Percentiles rank a stretch among this genome's conserved stretches.
Evolutionary conservation across 371 early-diverging fungal genomes (phyloP).

Genomic region (Circinella minor): DNA sequence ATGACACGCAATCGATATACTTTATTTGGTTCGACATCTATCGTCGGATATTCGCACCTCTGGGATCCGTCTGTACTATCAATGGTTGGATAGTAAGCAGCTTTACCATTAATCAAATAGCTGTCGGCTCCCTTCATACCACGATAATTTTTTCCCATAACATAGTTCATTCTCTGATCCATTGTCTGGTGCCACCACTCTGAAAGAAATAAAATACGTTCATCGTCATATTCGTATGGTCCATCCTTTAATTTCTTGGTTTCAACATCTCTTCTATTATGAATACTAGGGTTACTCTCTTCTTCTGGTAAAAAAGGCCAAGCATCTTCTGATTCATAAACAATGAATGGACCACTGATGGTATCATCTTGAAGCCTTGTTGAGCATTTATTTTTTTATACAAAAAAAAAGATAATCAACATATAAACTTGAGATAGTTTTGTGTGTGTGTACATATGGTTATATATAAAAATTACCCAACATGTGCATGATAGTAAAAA

Average conservation of each 20-base stretch:
- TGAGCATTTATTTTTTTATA: too few relatives aligned
- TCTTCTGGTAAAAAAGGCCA: constrained; percentile 14
- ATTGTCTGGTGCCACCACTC: constrained; percentile 53
- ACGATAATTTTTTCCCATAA: constrained; percentile 32
- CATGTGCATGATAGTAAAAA: constrained; percentile 59
- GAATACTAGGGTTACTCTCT: too few relatives aligned
- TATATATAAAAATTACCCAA: neutral
- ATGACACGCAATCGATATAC: constrained; percentile 47
- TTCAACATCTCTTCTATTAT: neutral
- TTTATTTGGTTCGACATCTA: constrained; percentile 32
- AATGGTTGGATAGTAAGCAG: constrained; percentile 14
- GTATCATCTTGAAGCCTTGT: constrained; percentile 44
- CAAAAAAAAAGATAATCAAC: too few relatives aligned
- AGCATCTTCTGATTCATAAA: constrained; percentile 40
- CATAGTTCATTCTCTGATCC: constrained; percentile 22
- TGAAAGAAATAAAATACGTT: constrained; percentile 42
- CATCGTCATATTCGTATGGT: constrained; percentile 40
- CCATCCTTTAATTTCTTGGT: constrained; percentile 13
- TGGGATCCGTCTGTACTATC: neutral
- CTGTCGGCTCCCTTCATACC: constrained; percentile 38
- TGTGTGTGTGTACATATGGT: too few relatives aligned
- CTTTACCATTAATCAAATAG: constrained; percentile 48
- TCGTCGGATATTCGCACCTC: constrained; percentile 28
- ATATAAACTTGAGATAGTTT: too few relatives aligned
- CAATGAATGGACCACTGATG: constrained; percentile 49